Base-by-base conservation (phyloP, 192 early-diverging fungal species). In the Phycomyces blakesleeanus region DNA sequence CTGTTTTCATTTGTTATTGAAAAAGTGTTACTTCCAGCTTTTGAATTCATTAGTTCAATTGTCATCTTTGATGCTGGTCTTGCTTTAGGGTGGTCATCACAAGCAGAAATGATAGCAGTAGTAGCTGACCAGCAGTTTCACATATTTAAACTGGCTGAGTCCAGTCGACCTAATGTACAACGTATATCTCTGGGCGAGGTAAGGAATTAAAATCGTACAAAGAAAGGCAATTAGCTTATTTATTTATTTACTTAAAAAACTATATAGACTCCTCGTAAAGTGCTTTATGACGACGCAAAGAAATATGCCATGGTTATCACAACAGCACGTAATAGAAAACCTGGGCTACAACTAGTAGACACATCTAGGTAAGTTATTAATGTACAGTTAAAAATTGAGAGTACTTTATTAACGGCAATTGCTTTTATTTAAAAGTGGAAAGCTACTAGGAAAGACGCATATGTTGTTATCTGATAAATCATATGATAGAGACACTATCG, bases 221-320 rank as follows among this genome's bases (percentile, higher is more conserved):
- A 22, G 2, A 38, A 37, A 18, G n/a, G n/a, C n/a, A 11, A 0
- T n/a, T 7, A 10, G 8, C 26, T 14, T 50, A 42, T 18, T 18
- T 18, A 41, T 2, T 34, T 39, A 3, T 57, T 16, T 50, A 12
- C 51, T 40, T n/a, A 34, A 34, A 34, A 2, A 34, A 7, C 29
- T 51, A 1, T 24, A 10, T 64, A 64, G 63, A 64, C 63, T 6
- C 63, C 63, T 47, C 54, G 25, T 14, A 44, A 41, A 24, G 49
- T 55, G 0, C 15, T 64, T 5, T 56, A 61, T 34, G 59, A 61
- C 16, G 34, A 29, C 3, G 16, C 15, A 14, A 26, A 34, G 44
- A 20, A 61, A 20, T 61, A 44, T 50, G 24, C 37, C 0, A 44
- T 61, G 16, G 44, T 16, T 34, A 44, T 61, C 0, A 37, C 59